Base-by-base conservation (phyloP, 768 basidiomycete species). In the Rossbeevera mucosa region DNA sequence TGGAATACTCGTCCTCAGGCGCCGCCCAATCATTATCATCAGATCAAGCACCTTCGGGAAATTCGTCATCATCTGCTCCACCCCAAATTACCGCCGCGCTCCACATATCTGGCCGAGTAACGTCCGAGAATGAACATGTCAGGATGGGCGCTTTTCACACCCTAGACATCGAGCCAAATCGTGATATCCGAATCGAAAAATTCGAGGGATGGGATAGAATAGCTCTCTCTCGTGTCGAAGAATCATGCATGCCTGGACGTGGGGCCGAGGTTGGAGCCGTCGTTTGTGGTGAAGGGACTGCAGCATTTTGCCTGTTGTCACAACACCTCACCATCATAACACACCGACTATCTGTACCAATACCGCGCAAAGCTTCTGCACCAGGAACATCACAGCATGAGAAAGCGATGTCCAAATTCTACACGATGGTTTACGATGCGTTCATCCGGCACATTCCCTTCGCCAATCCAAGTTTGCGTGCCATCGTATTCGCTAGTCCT, bases 261-360 rank as follows among this genome's bases (percentile, higher is more conserved):
- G 95, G 96, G 0, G 96, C 96, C 5, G 96, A 99, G 63, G 87
- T 99, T 4, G 96, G 91, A 13, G 96, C 96, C 0, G 79, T 99
- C 21, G 91, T 99, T 4, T 92, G 91, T 58, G 95, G 96, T 29
- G 96, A 99, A 76, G 96, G 96, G 18, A 85, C 82, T 2, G 96
- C 96, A 1, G 86, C 91, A 9, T 89, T 99, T 67, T 98, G 96
- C 69, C 72, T 99, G 26, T 76, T 99, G 13, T 97, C 94, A 2
- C 87, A 98, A 61, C 94, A 98, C 69, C 94, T 98, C 86, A 99
- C 96, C 2, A 76, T 94, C 25, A 85, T 99, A 29, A 75, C 91
- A 4, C 92, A 97, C 64, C 81, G 96, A 20, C 84, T 99, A 50
- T 88, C 91, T 18, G 81, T 93, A 1, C 75, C 88, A 1, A 86